Evolutionary conservation across 345 rosid genomes (phyloP).

Genomic region (Litchi chinensis): DNA sequence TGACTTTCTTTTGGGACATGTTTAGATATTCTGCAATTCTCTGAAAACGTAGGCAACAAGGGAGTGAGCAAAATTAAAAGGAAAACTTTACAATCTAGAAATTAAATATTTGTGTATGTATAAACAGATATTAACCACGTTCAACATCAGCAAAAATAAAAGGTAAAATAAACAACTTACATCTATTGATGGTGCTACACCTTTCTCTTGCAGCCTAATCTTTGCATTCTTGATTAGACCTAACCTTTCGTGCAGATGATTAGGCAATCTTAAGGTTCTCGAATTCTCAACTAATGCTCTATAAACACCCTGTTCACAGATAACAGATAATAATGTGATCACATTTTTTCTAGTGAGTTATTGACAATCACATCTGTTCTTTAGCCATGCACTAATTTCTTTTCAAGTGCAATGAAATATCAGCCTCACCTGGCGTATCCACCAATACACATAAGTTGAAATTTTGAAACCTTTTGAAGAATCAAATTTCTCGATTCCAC

Average conservation of each 20-base stretch:
- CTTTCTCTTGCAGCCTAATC: constrained; percentile 79
- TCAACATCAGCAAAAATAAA: neutral
- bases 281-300: constrained; percentile 87
- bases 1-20: constrained; percentile 91
- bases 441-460: constrained; percentile 97
- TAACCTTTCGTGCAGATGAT: constrained; percentile 82
- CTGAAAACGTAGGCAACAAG: constrained; percentile 45
- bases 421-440: constrained; percentile 90
- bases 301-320: constrained; percentile 74
- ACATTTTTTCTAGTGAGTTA: neutral
- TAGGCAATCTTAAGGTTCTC: constrained; percentile 84
- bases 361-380: neutral
- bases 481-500: constrained; percentile 97
- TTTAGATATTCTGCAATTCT: constrained; percentile 83
- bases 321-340: constrained; percentile 22
- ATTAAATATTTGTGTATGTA: neutral
- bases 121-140: neutral
- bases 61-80: neutral
- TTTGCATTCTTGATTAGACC: constrained; percentile 89
- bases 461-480: constrained; percentile 89
- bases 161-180: constrained; percentile 46
- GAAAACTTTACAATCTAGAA: neutral
- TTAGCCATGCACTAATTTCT: neutral
- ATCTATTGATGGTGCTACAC: constrained; percentile 81
- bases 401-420: neutral